A percentile compares a stretch with the other conserved stretches of the same genome.
Conservation (phyloP, 768 basidiomycete species). For the Naganishia friedmannii region DNA sequence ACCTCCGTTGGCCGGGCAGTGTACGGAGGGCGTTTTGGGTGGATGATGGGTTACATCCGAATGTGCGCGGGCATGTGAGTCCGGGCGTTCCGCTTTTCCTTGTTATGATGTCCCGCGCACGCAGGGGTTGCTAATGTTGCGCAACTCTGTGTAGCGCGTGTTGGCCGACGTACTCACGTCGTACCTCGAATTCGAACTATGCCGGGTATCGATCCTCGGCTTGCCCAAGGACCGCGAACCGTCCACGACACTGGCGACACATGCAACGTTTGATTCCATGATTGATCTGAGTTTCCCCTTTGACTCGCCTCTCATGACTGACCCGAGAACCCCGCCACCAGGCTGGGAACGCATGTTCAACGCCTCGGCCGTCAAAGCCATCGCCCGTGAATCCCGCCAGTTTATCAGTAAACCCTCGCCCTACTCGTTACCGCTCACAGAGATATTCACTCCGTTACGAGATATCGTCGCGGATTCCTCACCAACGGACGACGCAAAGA, state of each 20-base stretch:
- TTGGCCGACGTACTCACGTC: slow-evolving; percentile 45
- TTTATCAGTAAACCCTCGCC: slow-evolving; percentile 42
- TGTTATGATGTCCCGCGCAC: background rate
- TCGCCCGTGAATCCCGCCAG: slow-evolving; percentile 37
- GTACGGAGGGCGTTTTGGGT: slow-evolving; percentile 43
- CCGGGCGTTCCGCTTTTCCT: too few relatives aligned
- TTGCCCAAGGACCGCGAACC: slow-evolving; percentile 35
- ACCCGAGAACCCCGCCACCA: slow-evolving; percentile 38
- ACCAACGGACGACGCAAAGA: slow-evolving; percentile 33
- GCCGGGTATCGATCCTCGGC: slow-evolving; percentile 39
- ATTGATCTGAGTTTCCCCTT: slow-evolving; percentile 42
- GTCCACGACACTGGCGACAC: slow-evolving; percentile 35
- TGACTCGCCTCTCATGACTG: slow-evolving; percentile 37
- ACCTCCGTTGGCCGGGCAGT: slow-evolving; percentile 43
- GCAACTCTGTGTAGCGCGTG: slow-evolving; percentile 44
- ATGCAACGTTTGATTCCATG: slow-evolving; percentile 32
- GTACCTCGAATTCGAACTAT: slow-evolving; percentile 47
- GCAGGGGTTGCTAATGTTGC: too few relatives aligned
- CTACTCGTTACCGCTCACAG: slow-evolving; percentile 34
- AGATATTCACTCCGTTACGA: slow-evolving; percentile 42
- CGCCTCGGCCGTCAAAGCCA: slow-evolving; percentile 30
- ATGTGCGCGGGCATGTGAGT: slow-evolving; percentile 49
- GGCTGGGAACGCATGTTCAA: slow-evolving; percentile 46
- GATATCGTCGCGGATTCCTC: slow-evolving; percentile 41
- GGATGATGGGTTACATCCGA: slow-evolving; percentile 45